Base-by-base conservation (phyloP, 116 monocot genomes). In the Trichopus zeylanicus region DNA sequence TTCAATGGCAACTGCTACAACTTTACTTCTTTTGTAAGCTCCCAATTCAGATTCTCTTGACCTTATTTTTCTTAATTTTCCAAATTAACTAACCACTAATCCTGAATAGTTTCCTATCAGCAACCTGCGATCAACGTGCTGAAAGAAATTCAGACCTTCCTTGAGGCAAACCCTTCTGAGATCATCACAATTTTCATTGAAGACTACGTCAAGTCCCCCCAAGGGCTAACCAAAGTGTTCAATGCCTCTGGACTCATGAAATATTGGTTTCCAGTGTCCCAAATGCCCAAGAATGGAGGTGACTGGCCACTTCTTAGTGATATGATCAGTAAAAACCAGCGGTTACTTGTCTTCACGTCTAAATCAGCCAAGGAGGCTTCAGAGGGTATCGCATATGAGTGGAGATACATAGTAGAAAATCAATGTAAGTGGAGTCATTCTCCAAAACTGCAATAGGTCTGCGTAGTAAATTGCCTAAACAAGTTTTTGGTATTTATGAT, bases 11-110 rank as follows among this genome's bases (percentile, higher is more conserved):
- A 64, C 6, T 93, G 93, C 67, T 82, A 88, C 60, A 88, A 93
- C 70, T 79, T 73, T 74, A 93, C 93, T 3, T 82, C 85, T 26
- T 93, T 84, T 60, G 93, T 93, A 78, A 75, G 86, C 25, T 27
- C 16, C 27, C 7, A 20, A 22, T 24, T 22, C 6, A 42, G 3
- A 42, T 9, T 22, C 4, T 49, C 3, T 49, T 49, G n/a, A 22
- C 19, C 23, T 2, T 13, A 49, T 6, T 60, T 6, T 60, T 18
- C 24, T 33, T 59, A 10, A 6, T 37, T 59, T 15, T 35, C 27
- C 25, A 46, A 16, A 6, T 25, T 7, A 46, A 46, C 42, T 46
- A 60, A 26, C 39, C 26, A 60, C 60, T 60, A 46, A 60, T 60
- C 6, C 27, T 29, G 60, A 39, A 60, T 60, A 60, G 60, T 27